These are phyloP conservation scores for Suillus decipiens DNA, from an alignment of 768 basidiomycete species.

Conservation along the genomic window DNA sequence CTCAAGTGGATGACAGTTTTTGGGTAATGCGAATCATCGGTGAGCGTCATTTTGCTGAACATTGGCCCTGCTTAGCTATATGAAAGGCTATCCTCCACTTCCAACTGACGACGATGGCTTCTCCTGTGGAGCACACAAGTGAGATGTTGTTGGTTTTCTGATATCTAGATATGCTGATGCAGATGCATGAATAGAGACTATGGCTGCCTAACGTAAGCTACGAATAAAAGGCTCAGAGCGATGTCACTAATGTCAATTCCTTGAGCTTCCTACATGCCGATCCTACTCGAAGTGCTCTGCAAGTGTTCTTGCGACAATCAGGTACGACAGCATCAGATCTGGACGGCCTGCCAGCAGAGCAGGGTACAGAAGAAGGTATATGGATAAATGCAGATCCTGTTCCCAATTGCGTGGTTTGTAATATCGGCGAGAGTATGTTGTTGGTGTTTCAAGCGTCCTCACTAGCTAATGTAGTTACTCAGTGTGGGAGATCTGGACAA, in stretches of 20 bases:
- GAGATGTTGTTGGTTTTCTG: slow-evolving; percentile 11
- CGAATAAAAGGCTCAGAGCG: background rate
- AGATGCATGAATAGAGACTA: slow-evolving; percentile 62
- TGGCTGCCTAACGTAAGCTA: slow-evolving; percentile 79
- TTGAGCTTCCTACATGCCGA: slow-evolving; percentile 84
- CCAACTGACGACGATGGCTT: slow-evolving; percentile 78
- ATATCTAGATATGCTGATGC: slow-evolving; percentile 13
- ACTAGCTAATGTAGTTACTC: slow-evolving; percentile 7
- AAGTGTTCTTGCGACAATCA: slow-evolving; percentile 67
- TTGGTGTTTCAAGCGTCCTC: background rate
- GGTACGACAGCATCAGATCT: slow-evolving; percentile 32
- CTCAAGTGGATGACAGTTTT: slow-evolving; percentile 79
- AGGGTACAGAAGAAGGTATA: slow-evolving; percentile 56
- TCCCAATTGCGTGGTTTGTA: slow-evolving; percentile 83
- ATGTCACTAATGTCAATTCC: background rate
- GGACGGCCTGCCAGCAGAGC: slow-evolving; percentile 47
- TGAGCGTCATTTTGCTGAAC: slow-evolving; percentile 23
- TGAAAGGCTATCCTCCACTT: slow-evolving; percentile 81
- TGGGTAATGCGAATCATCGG: slow-evolving; percentile 90
- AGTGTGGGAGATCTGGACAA: slow-evolving; percentile 95
- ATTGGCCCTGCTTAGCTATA: background rate
- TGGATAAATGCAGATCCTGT: slow-evolving; percentile 90
- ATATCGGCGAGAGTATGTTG: slow-evolving; percentile 84
- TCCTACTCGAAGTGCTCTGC: slow-evolving; percentile 74
- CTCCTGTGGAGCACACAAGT: slow-evolving; percentile 93